A percentile compares a stretch with the other conserved stretches of the same genome.
phyloP scores from a whole-genome alignment of 148 eudicot genomes.

The Polygonum aviculare region DNA sequence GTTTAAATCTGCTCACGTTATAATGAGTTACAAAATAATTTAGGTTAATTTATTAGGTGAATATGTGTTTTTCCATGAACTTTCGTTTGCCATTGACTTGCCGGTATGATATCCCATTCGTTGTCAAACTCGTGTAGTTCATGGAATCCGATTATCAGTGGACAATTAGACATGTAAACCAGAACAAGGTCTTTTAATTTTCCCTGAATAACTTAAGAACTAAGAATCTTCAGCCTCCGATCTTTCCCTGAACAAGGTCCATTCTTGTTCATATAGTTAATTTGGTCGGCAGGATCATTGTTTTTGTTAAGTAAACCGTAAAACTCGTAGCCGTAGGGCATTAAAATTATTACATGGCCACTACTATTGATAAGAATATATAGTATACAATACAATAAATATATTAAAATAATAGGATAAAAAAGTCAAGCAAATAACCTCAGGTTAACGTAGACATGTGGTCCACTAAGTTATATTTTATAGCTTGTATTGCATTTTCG shows the following conservation, averaged over 20 bases:
- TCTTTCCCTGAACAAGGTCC: not conserved
- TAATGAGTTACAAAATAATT: not conserved
- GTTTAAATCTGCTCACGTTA: too few relatives aligned
- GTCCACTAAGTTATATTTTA: not conserved
- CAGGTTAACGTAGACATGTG: not conserved
- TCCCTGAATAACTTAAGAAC: not conserved
- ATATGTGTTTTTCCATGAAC: not conserved
- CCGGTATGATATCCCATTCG: not conserved
- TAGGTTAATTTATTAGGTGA: not conserved
- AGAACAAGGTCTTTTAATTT: not conserved
- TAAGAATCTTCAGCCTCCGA: not conserved
- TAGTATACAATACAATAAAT: not conserved
- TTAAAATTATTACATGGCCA: too few relatives aligned
- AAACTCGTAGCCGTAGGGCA: too few relatives aligned
- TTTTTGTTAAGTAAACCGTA: too few relatives aligned
- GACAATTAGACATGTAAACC: not conserved
- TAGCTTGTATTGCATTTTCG: not conserved
- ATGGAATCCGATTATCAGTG: too few relatives aligned
- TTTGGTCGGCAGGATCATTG: not conserved
- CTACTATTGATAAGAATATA: too few relatives aligned
- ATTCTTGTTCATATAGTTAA: too few relatives aligned
- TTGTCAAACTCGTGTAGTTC: too few relatives aligned
- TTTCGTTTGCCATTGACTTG: not conserved
- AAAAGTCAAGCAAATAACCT: not conserved
- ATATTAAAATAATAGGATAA: not conserved